Evolutionary conservation across 176 grass and related monocot genomes (phyloP).

Genomic region (Puya raimondii): DNA sequence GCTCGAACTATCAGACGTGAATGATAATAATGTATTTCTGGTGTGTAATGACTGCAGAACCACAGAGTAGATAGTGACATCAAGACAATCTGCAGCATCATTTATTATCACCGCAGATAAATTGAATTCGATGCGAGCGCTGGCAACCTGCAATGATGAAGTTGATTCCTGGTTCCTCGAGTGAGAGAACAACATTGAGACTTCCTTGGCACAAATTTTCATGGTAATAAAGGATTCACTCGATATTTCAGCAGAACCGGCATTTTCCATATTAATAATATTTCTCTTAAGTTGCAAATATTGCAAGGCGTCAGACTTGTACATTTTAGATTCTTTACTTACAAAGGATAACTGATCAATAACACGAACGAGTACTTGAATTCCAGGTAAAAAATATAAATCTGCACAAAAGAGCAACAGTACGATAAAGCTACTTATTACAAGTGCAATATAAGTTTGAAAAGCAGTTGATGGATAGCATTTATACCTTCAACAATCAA

Average conservation of each 20-base stretch:
- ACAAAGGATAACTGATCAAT: slow-evolving; percentile 50
- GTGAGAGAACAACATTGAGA: slow-evolving; percentile 47
- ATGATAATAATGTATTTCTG: slow-evolving; percentile 36
- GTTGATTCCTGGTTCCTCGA: slow-evolving; percentile 35
- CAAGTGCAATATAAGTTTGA: background rate
- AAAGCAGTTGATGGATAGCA: background rate
- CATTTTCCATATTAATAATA: slow-evolving; percentile 17
- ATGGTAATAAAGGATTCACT: slow-evolving; percentile 39
- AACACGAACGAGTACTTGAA: slow-evolving; percentile 40
- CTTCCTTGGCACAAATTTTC: slow-evolving; percentile 49
- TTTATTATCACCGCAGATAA: slow-evolving; percentile 52
- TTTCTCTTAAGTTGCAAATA: slow-evolving; percentile 48
- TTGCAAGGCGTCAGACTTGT: slow-evolving; percentile 49
- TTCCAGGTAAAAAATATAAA: slow-evolving; percentile 49
- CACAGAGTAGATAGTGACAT: slow-evolving; percentile 42
- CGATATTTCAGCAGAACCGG: slow-evolving; percentile 24
- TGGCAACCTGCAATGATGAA: slow-evolving; percentile 46
- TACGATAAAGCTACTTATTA: background rate
- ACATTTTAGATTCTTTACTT: slow-evolving; percentile 63
- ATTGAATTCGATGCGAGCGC: slow-evolving; percentile 42
- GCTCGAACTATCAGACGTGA: slow-evolving; percentile 34
- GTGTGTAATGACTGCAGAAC: slow-evolving; percentile 37
- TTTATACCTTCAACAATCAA: slow-evolving; percentile 69
- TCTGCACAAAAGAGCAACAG: slow-evolving; percentile 41
- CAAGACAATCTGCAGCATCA: slow-evolving; percentile 43